Conservation (phyloP, 148 eudicot genomes). For the Polygonum aviculare region DNA sequence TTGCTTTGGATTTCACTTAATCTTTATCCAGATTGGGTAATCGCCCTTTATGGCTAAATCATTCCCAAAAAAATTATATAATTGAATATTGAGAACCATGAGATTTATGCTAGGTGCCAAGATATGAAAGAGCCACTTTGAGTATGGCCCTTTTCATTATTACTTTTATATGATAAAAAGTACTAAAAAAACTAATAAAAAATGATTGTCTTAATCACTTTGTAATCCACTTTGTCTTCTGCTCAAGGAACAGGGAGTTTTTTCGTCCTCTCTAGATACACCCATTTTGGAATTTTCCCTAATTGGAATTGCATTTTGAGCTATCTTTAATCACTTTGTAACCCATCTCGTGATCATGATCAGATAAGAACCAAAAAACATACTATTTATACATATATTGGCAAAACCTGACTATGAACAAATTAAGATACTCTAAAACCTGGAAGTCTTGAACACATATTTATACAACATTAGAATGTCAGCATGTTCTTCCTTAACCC, state of each 20-base stretch:
- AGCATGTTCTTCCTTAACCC: not conserved
- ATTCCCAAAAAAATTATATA: not conserved
- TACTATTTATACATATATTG: not conserved
- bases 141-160: not conserved
- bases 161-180: not conserved
- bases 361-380: not conserved
- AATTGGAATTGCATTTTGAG: not conserved
- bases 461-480: not conserved
- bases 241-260: not conserved
- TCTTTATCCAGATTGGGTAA: not conserved
- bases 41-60: not conserved
- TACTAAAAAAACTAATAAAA: not conserved
- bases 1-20: not conserved
- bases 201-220: not conserved
- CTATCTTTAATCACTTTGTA: too few relatives aligned
- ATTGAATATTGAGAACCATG: not conserved
- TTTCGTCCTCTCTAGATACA: not conserved
- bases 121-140: not conserved
- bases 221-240: not conserved
- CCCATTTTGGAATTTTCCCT: not conserved
- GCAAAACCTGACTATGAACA: not conserved
- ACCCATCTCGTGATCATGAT: not conserved
- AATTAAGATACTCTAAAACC: not conserved
- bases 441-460: not conserved
- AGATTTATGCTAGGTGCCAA: not conserved